Base-by-base conservation (phyloP, 352 stramenopile species). In the Globisporangium cystogenes region DNA sequence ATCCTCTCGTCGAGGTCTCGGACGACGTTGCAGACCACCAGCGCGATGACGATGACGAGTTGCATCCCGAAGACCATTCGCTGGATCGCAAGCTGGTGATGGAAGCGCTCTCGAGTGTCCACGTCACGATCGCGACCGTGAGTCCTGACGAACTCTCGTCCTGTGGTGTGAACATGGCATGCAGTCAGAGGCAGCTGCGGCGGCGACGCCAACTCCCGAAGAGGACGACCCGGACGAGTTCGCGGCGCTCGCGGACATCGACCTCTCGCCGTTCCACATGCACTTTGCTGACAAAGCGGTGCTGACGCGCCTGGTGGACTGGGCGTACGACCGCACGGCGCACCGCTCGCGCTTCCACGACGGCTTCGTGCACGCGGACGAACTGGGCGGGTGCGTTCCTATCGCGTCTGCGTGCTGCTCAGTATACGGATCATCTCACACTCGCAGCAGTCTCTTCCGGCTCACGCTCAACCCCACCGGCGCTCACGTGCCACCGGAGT, bases 401-500 rank as follows among this genome's bases (percentile, higher is more conserved):
- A 36, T n/a, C n/a, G n/a, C n/a, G n/a, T n/a, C n/a, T n/a, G n/a
- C n/a, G n/a, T n/a, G n/a, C n/a, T n/a, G n/a, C n/a, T n/a, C n/a
- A n/a, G n/a, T n/a, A n/a, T n/a, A n/a, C 26, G 5, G 26, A 29
- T 29, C 5, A 26, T 33, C 24, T 23, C 27, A 39, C 26, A 39
- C 18, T 24, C 15, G 45, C 29, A 26, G 8, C 20, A 87, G 76
- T 12, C 72, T 86, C n/a, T 48, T 89, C 15, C 46, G 73, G 26
- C 67, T 77, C 40, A 72, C 68, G 39, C 57, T 89, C n/a, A 86
- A 86, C 53, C 77, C 77, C 15, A 55, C 70, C 12, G 64, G 86
- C 35, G 63, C 80, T 33, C 56, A 68, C 18, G 74, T 89, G 24
- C 61, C 73, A 5, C 51, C 53, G 6, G 69, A 86, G 15, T 75